Conservation (phyloP, 2,329 filamentous ascomycete species). For the Huntiella omanensis region DNA sequence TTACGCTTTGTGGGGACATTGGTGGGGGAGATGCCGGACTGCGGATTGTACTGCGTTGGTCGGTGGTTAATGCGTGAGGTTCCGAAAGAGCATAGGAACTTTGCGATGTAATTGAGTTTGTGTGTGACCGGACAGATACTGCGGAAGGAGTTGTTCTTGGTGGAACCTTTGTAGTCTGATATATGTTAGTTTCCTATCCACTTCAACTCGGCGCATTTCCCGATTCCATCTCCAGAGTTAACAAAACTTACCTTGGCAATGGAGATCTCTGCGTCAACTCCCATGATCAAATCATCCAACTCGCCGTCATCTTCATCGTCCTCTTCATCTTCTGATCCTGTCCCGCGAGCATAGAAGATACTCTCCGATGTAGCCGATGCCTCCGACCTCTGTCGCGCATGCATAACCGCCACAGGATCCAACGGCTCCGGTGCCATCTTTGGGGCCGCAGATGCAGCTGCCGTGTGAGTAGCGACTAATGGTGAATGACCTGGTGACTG, state of each 20-base stretch:
- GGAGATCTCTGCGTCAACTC: neutral
- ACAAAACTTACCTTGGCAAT: no score
- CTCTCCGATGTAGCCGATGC: neutral
- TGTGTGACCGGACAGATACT: no score
- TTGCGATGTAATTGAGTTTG: no score
- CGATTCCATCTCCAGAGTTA: no score
- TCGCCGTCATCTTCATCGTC: neutral
- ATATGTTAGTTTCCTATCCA: no score
- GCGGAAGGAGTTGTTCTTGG: no score
- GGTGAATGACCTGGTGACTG: neutral
- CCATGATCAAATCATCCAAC: conserved; percentile 1
- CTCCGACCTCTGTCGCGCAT: neutral
- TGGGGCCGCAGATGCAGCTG: neutral
- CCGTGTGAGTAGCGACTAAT: neutral
- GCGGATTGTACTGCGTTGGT: no score
- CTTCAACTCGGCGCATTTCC: neutral
- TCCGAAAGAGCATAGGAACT: no score
- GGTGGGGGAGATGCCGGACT: neutral
- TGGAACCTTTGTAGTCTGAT: no score
- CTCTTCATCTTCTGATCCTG: neutral
- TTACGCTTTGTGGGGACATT: neutral
- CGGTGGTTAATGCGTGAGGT: no score
- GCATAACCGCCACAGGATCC: neutral
- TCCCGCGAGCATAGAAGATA: neutral
- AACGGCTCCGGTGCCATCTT: neutral